phyloP scores from a whole-genome alignment of 2,329 filamentous ascomycete species.

The Fusarium virguliforme region DNA sequence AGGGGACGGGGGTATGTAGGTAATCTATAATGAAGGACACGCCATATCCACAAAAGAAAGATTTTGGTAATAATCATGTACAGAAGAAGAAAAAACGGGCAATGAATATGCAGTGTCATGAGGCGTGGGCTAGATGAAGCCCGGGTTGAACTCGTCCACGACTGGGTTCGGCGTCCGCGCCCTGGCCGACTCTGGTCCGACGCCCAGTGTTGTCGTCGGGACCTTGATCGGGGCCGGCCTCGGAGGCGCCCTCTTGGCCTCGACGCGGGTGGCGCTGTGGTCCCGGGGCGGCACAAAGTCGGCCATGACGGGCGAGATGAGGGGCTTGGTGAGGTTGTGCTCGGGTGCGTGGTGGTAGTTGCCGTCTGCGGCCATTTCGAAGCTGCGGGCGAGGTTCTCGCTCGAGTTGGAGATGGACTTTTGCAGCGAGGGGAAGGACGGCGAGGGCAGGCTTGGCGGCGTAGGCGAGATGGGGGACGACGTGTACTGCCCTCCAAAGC shows the following conservation, averaged over 20 bases:
- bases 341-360: conserved; percentile 11
- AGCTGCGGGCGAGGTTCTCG: conserved; percentile 53
- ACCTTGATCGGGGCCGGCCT: conserved; percentile 53
- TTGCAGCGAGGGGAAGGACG: conserved; percentile 57
- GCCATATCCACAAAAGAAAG: conserved; percentile 30
- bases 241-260: conserved; percentile 55
- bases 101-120: conserved; percentile 31
- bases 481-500: conserved; percentile 41
- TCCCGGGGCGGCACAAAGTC: conserved; percentile 49
- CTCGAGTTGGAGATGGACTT: conserved; percentile 55
- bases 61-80: conserved; percentile 14
- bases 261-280: conserved; percentile 48
- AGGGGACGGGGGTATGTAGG: conserved; percentile 38
- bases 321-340: conserved; percentile 37
- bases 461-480: conserved; percentile 52
- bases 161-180: conserved; percentile 43
- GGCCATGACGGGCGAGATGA: conserved; percentile 54
- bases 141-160: conserved; percentile 48
- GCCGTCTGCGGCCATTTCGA: conserved; percentile 51
- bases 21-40: conserved; percentile 42
- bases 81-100: conserved; percentile 20
- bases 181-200: conserved; percentile 24
- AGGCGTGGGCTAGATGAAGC: conserved; percentile 46
- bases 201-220: conserved; percentile 44
- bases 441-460: conserved; percentile 56